These are phyloP conservation scores for Aeschynomene evenia DNA, from an alignment of 306 rosid species.

Conservation along the genomic window DNA sequence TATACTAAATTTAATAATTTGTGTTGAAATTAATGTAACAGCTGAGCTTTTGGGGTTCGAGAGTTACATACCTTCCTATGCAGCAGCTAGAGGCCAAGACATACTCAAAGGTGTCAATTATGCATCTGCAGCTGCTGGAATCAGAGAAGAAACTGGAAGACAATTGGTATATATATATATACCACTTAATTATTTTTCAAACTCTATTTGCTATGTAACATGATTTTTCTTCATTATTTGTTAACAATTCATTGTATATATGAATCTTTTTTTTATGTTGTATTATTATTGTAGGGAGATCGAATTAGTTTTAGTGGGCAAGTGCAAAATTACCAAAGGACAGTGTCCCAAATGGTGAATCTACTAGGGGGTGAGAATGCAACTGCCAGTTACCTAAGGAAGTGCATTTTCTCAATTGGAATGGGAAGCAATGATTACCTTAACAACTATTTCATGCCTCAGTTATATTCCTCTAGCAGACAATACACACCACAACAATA, in stretches of 20 bases:
- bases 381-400: constrained; percentile 63
- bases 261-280: background rate
- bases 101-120: constrained; percentile 78
- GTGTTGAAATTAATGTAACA: constrained; percentile 43
- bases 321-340: constrained; percentile 67
- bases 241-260: background rate
- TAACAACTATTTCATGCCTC: constrained; percentile 95
- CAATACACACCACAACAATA: constrained; percentile 70
- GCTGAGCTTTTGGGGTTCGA: constrained; percentile 83
- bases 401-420: constrained; percentile 85
- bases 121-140: constrained; percentile 99
- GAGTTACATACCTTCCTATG: constrained; percentile 64
- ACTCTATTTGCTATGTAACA: background rate
- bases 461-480: constrained; percentile 50
- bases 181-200: background rate
- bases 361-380: constrained; percentile 55
- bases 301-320: constrained; percentile 82
- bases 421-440: constrained; percentile 96
- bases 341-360: constrained; percentile 69
- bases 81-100: constrained; percentile 56
- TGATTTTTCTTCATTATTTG: background rate
- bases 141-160: constrained; percentile 90
- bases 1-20: too few relatives aligned
- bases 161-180: too few relatives aligned
- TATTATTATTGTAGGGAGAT: constrained; percentile 62